Percentiles rank a stretch among this genome's conserved stretches.
phyloP scores from a whole-genome alignment of 2,329 filamentous ascomycete species.

The Plenodomus tracheiphilus region DNA sequence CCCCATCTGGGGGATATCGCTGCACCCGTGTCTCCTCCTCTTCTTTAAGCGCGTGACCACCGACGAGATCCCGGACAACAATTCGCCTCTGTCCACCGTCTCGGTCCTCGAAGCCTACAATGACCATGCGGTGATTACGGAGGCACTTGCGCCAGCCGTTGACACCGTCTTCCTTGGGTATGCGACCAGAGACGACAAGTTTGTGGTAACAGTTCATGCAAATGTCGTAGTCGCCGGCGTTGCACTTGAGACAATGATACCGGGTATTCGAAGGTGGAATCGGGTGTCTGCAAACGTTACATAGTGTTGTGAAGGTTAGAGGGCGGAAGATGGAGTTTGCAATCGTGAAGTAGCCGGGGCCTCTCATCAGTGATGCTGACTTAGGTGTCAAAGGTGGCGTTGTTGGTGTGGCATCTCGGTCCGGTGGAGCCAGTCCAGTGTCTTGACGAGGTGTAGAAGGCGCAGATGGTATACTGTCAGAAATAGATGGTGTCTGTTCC shows the following conservation, averaged over 20 bases:
- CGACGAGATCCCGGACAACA: constrained; percentile 73
- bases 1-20: constrained; percentile 74
- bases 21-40: constrained; percentile 48
- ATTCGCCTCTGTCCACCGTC: constrained; percentile 68
- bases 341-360: constrained; percentile 38
- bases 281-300: constrained; percentile 74
- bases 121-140: constrained; percentile 79
- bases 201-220: constrained; percentile 77
- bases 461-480: constrained; percentile 12
- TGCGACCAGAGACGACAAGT: constrained; percentile 64
- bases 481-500: constrained; percentile 9
- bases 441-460: constrained; percentile 22
- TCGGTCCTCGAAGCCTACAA: constrained; percentile 74
- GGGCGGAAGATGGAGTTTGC: constrained; percentile 60
- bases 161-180: constrained; percentile 75
- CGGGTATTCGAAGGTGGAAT: constrained; percentile 72
- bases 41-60: constrained; percentile 70
- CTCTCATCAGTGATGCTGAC: constrained; percentile 47
- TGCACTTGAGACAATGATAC: constrained; percentile 80
- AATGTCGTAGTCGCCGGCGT: constrained; percentile 83
- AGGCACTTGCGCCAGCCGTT: constrained; percentile 83
- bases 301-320: constrained; percentile 72
- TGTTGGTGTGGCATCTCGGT: constrained; percentile 31
- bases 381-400: constrained; percentile 48
- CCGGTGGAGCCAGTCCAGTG: constrained; percentile 25